phyloP scores from a whole-genome alignment of 306 rosid genomes.

The Sindora glabra region DNA sequence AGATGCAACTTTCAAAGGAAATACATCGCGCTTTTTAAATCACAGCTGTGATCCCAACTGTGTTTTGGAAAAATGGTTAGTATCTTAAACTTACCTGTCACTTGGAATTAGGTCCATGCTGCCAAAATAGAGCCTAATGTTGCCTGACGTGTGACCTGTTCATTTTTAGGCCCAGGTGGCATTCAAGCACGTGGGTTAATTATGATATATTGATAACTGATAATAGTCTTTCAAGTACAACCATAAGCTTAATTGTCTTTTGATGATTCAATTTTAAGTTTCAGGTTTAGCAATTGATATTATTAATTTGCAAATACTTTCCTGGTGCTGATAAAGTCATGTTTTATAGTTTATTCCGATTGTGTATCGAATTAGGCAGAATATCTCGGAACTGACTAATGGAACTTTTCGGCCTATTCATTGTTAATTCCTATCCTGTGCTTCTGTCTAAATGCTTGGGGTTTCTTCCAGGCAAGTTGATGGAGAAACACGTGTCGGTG shows the following conservation, averaged over 20 bases:
- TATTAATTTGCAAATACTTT: neutral
- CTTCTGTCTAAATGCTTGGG: slow-evolving; percentile 6
- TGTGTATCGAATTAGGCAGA: neutral
- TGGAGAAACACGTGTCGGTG: slow-evolving; percentile 84
- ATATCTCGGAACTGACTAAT: neutral
- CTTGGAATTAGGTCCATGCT: neutral
- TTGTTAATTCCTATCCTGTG: neutral
- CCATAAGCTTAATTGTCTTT: neutral
- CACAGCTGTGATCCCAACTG: slow-evolving; percentile 95
- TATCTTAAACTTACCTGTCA: slow-evolving; percentile 11
- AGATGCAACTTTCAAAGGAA: slow-evolving; percentile 93
- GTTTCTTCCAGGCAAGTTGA: slow-evolving; percentile 76
- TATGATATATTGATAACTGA: too few relatives aligned
- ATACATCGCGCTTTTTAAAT: slow-evolving; percentile 74
- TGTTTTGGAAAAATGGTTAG: slow-evolving; percentile 84
- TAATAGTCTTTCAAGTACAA: neutral
- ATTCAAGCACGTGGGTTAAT: neutral
- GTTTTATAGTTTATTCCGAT: neutral
- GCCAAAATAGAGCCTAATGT: neutral
- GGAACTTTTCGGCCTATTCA: neutral
- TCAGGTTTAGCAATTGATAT: neutral
- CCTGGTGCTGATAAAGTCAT: neutral
- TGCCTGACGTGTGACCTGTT: neutral
- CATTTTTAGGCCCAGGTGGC: neutral
- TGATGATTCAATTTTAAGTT: neutral